Evolutionary conservation across 495 filamentous ascomycete species (phyloP).

Genomic region (Penicillium canariense): DNA sequence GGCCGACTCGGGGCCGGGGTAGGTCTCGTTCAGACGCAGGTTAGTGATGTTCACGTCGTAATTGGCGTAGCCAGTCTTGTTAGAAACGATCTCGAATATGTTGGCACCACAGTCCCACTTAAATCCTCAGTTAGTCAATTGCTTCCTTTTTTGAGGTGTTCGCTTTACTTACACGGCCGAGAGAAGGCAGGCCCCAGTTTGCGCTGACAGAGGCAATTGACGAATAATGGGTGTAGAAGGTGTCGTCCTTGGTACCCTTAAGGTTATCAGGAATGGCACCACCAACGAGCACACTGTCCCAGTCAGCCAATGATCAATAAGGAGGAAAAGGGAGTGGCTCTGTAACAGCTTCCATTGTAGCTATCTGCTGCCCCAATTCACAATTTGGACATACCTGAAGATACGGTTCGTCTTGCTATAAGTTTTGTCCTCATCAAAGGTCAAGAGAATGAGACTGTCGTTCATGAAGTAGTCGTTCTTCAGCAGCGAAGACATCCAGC

Average conservation of each 20-base stretch:
- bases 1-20: constrained; percentile 43
- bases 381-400: constrained; percentile 21
- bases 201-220: constrained; percentile 61
- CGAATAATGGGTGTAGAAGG: constrained; percentile 73
- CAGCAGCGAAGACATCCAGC: constrained; percentile 60
- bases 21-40: constrained; percentile 45
- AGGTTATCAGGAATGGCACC: constrained; percentile 57
- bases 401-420: constrained; percentile 56
- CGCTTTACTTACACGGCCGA: constrained; percentile 46
- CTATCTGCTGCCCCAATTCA: background rate
- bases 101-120: constrained; percentile 66
- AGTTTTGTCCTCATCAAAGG: constrained; percentile 65
- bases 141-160: background rate
- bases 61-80: constrained; percentile 57
- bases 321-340: background rate
- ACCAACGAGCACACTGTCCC: constrained; percentile 55
- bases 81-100: constrained; percentile 59
- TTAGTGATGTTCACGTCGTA: constrained; percentile 44
- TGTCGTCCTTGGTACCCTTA: constrained; percentile 59
- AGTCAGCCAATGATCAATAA: background rate
- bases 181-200: constrained; percentile 66
- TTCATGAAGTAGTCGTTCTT: constrained; percentile 62
- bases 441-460: constrained; percentile 43
- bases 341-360: background rate
- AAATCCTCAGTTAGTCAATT: background rate